Evolutionary conservation across 129 eudicot genomes (phyloP).

Genomic region (Lactuca sativa): DNA sequence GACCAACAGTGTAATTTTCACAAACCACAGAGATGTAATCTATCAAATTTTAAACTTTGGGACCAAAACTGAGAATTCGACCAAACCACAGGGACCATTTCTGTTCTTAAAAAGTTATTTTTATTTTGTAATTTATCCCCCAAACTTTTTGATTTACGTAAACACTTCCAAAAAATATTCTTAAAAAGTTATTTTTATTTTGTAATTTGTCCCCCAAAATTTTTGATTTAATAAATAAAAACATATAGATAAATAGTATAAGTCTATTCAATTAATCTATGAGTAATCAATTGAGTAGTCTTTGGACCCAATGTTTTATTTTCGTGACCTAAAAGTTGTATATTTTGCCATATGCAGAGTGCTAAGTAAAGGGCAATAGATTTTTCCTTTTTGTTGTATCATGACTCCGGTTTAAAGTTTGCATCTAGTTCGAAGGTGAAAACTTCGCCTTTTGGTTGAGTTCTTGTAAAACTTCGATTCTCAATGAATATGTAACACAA

Average conservation of each 20-base stretch:
- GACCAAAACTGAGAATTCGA: too few relatives aligned
- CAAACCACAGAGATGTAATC: too few relatives aligned
- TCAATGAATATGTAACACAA: constrained; percentile 26
- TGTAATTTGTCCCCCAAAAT: background rate
- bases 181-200: too few relatives aligned
- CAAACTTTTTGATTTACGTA: too few relatives aligned
- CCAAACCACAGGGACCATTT: too few relatives aligned
- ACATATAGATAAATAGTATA: background rate
- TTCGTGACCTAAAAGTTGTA: background rate
- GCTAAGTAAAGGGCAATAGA: constrained; percentile 33
- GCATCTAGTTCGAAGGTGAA: constrained; percentile 27
- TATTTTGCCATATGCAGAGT: constrained; percentile 29
- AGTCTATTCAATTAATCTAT: background rate
- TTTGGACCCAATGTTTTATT: background rate
- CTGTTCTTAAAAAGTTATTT: too few relatives aligned
- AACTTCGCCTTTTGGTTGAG: constrained; percentile 18
- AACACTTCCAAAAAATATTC: background rate
- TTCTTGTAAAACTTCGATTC: constrained; percentile 26
- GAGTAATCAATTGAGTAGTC: background rate
- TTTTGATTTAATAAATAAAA: background rate
- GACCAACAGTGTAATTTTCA: too few relatives aligned
- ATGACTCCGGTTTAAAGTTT: constrained; percentile 25
- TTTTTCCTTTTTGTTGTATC: constrained; percentile 25
- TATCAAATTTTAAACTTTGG: too few relatives aligned
- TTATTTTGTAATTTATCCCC: too few relatives aligned